Base-by-base conservation (phyloP, 805 yeast genomes). In the Sugiyamaella lignohabitans region DNA sequence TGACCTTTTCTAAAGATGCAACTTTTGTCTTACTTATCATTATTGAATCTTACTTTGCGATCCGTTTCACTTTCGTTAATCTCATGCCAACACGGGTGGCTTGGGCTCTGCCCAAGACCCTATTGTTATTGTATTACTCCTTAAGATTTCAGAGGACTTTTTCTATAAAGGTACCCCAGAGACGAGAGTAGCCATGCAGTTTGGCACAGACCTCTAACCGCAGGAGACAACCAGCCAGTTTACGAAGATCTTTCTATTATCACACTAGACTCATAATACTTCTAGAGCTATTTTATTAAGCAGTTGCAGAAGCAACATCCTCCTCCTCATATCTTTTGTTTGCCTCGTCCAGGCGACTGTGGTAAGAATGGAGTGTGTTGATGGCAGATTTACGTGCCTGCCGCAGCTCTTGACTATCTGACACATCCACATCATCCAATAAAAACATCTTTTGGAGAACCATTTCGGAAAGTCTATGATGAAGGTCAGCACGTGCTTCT, bases 381-480 rank as follows among this genome's bases (percentile, higher is more conserved):
- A 65, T 62, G 5, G 63, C 65, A n/a, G 43, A 42, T 48, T 62
- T 62, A 45, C 70, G 57, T 32, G 39, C 36, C 27, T 50, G 51
- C 8, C 70, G 58, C 30, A 62, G 50, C 42, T 64, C 67, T 8
- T 53, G 56, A 39, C 60, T 58, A 2, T 53, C 60, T 20, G 51
- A 39, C n/a, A 61, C 64, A 39, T 65, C 68, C 23, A 65, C 57
- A 38, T 60, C 59, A 52, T 65, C 70, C 19, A 65, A 57, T 38
- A 56, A 40, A 39, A 65, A 58, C 48, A 62, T 62, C 46, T 57
- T 58, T 43, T 65, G 68, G 18, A 65, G 56, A 24, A 65, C 58
- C 42, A 58, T 41, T 53, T 65, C 70, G 20, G 58, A 50, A n/a
- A 63, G 55, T 14, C 62, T 49, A 20, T 62, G 56, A 53, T 63